Conservation (phyloP, 2,329 filamentous ascomycete genomes). For the Shiraia bambusicola region DNA sequence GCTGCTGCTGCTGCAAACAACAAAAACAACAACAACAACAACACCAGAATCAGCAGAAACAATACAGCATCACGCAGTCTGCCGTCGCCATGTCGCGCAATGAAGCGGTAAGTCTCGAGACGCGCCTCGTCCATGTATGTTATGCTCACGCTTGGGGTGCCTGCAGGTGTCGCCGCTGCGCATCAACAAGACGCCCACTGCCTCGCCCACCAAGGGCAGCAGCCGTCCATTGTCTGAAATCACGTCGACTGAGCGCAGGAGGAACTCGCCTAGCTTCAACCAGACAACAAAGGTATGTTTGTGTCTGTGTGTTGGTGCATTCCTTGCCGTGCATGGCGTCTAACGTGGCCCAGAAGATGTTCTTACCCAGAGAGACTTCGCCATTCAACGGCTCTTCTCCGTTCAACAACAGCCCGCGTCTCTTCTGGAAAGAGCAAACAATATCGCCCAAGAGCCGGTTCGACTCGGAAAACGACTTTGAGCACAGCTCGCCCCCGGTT, state of each 20-base stretch:
- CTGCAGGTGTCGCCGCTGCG: conserved; percentile 72
- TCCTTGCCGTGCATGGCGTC: conserved; percentile 14
- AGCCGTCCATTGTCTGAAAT: conserved; percentile 79
- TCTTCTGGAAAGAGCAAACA: conserved; percentile 85
- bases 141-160: conserved; percentile 12
- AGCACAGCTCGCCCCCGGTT: conserved; percentile 62
- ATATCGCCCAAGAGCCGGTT: conserved; percentile 62
- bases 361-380: conserved; percentile 71
- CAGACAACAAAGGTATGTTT: conserved; percentile 66
- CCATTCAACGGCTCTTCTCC: conserved; percentile 80
- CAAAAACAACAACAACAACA: conserved; percentile 21
- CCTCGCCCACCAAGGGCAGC: conserved; percentile 65
- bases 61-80: conserved; percentile 7
- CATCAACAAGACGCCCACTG: conserved; percentile 68
- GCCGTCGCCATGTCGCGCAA: conserved; percentile 42
- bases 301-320: conserved; percentile 2
- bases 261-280: conserved; percentile 92
- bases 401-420: conserved; percentile 70
- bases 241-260: conserved; percentile 77
- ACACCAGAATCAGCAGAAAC: too few relatives aligned
- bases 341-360: conserved; percentile 60
- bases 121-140: not conserved
- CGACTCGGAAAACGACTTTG: conserved; percentile 65
- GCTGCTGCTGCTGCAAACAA: too few relatives aligned
- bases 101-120: conserved; percentile 45